Evolutionary conservation across 306 rosid genomes (phyloP), one percentile per base, ranked within the genome.

Genomic region (Sicyos baderoa): DNA sequence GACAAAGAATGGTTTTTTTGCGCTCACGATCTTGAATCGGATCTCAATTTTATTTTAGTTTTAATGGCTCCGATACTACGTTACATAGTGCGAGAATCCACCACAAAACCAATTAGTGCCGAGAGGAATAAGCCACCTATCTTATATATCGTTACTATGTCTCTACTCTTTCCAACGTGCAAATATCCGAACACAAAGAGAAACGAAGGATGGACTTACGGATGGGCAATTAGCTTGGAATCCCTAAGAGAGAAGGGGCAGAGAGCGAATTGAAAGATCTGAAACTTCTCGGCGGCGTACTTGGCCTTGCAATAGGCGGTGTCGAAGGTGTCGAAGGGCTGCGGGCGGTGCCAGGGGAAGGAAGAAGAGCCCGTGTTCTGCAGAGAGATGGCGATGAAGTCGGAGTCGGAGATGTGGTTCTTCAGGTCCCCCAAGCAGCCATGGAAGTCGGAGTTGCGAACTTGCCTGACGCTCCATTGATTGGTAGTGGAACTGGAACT

Each of bases 231-330:
- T 58, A 88, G 78, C 75, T 81, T 75, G 49, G 83, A 66, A 48
- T 61, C 79, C 6, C 76, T 8, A 15, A 92, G 69, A 44, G 89
- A 84, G 77, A 93, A 89, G 2, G 98, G 97, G 75, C 96, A 93
- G 22, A 88, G 87, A 5, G 98, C 85, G 54, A 93, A 84, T 68
- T 93, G 98, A 48, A 93, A 79, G 7, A 83, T 73, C 86, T 93
- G 96, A 71, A 86, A 93, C 15, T 88, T 83, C 64, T 85, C 85
- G 51, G 98, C 93, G 8, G 95, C 76, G 68, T 47, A 82, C 74
- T 77, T 80, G 72, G 89, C 91, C 76, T 93, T 93, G 66, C 56
- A 74, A 71, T 89, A 92, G 14, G 97, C 84, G 1, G 82, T 85
- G 47, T 87, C 80, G 25, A 72, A 64, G 16, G 91, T 81, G 71